Evolutionary conservation across 306 rosid genomes (phyloP).

Genomic region (Gynostemma pentaphyllum): DNA sequence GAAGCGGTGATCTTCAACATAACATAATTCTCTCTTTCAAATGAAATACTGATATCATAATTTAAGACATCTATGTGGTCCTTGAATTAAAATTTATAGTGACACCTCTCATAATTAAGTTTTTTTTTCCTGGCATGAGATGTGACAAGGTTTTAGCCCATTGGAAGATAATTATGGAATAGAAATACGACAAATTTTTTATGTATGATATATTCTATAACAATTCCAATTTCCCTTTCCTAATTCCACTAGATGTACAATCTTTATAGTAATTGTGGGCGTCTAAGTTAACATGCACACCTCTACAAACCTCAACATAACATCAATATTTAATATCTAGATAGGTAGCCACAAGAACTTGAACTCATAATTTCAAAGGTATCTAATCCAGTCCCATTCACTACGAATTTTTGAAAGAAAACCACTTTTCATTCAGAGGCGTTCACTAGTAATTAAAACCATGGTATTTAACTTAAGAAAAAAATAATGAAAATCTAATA

Average conservation of each 20-base stretch:
- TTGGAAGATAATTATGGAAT: background rate
- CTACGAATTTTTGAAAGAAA: too few relatives aligned
- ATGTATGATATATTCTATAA: background rate
- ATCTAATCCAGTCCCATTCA: background rate
- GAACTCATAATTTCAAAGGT: background rate
- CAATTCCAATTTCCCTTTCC: background rate
- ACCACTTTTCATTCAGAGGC: too few relatives aligned
- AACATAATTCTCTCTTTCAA: background rate
- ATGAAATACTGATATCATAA: background rate
- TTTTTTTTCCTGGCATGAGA: background rate
- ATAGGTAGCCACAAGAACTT: background rate
- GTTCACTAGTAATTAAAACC: background rate
- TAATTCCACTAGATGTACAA: too few relatives aligned
- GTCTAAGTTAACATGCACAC: background rate
- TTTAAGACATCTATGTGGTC: background rate
- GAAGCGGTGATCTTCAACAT: conserved; percentile 1
- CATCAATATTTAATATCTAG: background rate
- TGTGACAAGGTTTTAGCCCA: background rate
- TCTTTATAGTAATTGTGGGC: background rate
- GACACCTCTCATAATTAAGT: background rate
- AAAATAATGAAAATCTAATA: background rate
- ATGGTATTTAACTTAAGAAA: background rate
- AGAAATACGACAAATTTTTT: background rate
- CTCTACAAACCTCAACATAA: background rate
- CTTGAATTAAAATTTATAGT: background rate